A percentile compares a stretch with the other conserved stretches of the same genome.
Conservation (phyloP, 2,329 filamentous ascomycete genomes). For the Neurospora sp. region DNA sequence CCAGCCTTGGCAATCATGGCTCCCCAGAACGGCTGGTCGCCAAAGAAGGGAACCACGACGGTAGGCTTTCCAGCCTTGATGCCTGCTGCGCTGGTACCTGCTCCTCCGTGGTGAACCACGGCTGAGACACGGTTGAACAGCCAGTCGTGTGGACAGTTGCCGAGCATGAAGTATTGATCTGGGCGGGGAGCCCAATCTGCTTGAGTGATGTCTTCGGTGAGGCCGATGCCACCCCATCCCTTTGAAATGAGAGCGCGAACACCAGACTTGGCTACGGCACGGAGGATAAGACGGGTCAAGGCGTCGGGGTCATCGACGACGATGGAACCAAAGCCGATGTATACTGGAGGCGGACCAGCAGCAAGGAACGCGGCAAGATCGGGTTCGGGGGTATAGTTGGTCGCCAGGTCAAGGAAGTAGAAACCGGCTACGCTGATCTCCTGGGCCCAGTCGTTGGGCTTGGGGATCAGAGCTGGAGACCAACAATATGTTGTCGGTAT, state of each 20-base stretch:
- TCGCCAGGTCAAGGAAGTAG: constrained; percentile 61
- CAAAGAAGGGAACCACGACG: constrained; percentile 78
- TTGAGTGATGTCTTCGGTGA: neutral
- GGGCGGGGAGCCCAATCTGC: constrained; percentile 61
- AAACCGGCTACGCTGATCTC: constrained; percentile 69
- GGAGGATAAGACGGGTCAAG: constrained; percentile 63
- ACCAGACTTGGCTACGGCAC: constrained; percentile 56
- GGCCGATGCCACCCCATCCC: constrained; percentile 76
- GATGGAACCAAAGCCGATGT: constrained; percentile 77
- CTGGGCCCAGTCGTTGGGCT: constrained; percentile 59
- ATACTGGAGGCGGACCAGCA: constrained; percentile 62
- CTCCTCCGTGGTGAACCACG: constrained; percentile 81
- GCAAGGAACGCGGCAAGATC: constrained; percentile 58
- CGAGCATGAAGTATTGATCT: constrained; percentile 71
- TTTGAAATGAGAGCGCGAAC: constrained; percentile 76
- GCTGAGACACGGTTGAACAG: constrained; percentile 71
- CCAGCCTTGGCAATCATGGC: constrained; percentile 64
- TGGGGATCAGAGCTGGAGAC: constrained; percentile 59
- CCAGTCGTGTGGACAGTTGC: constrained; percentile 84
- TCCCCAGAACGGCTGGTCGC: constrained; percentile 78
- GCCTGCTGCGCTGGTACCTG: constrained; percentile 81
- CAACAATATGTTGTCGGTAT: constrained; percentile 90
- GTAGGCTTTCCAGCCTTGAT: constrained; percentile 73
- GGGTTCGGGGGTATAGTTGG: constrained; percentile 54
- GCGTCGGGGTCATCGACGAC: constrained; percentile 67